These are phyloP conservation scores for Lycium barbarum DNA, from an alignment of 257 asterid genomes.

Conservation along the genomic window DNA sequence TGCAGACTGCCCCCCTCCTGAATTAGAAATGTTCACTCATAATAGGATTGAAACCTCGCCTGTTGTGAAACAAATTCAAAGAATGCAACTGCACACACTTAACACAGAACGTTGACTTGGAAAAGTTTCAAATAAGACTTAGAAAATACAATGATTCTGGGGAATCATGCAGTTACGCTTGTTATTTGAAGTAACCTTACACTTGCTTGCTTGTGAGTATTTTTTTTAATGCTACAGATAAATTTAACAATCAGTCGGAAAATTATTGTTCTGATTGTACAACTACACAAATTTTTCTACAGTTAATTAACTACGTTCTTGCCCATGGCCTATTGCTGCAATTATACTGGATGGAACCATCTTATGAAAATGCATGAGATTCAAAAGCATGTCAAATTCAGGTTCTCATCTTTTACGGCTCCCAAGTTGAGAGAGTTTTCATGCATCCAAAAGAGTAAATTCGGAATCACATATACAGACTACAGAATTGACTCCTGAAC, in stretches of 20 bases:
- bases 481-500: neutral
- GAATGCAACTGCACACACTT: neutral
- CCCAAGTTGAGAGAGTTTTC: neutral
- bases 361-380: neutral
- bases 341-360: neutral
- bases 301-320: neutral
- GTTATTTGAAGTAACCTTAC: neutral
- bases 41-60: neutral
- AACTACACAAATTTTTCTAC: neutral
- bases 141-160: neutral
- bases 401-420: neutral
- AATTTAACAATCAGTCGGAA: slow-evolving; percentile 4
- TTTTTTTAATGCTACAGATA: neutral
- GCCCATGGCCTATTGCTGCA: slow-evolving; percentile 16
- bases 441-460: neutral
- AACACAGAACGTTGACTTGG: neutral
- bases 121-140: slow-evolving; percentile 2
- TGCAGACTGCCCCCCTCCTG: neutral
- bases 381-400: neutral
- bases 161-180: neutral
- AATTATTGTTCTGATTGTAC: neutral
- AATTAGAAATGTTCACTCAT: neutral
- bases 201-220: neutral
- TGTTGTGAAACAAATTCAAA: neutral
- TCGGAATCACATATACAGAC: neutral